A percentile compares a stretch with the other conserved stretches of the same genome.
Evolutionary conservation across 169 alveolate genomes (phyloP).

Genomic region (Eimeria brunetti): DNA sequence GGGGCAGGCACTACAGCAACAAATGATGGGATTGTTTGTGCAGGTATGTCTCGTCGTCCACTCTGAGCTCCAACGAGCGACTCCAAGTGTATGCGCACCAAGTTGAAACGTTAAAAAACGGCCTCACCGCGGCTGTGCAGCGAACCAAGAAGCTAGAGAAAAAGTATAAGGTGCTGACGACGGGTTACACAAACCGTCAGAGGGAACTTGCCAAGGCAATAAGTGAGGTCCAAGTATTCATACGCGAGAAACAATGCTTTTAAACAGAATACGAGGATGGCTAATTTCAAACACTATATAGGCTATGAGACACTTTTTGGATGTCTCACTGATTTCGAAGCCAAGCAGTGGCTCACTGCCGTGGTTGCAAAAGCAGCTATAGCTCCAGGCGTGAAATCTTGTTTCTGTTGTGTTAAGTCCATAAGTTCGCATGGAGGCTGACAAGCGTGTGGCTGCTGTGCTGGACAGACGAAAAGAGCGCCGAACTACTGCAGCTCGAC

Average conservation of each 20-base stretch:
- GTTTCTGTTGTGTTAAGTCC: neutral
- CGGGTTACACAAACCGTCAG: slow-evolving; percentile 59
- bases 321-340: neutral
- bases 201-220: slow-evolving; percentile 60
- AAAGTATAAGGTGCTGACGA: slow-evolving; percentile 41
- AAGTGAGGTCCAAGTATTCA: slow-evolving; percentile 1
- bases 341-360: neutral
- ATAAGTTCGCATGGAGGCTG: neutral
- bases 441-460: neutral
- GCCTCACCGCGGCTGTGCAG: slow-evolving; percentile 42
- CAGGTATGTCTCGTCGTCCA: slow-evolving; percentile 48
- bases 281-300: neutral
- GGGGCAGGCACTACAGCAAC: neutral
- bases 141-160: slow-evolving; percentile 71
- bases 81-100: slow-evolving; percentile 52
- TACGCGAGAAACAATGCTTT: neutral
- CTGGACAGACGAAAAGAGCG: slow-evolving; percentile 57
- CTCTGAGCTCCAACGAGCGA: slow-evolving; percentile 40
- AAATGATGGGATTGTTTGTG: neutral
- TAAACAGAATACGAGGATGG: neutral
- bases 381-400: neutral
- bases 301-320: neutral
- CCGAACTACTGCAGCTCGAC: slow-evolving; percentile 52
- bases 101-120: slow-evolving; percentile 40
- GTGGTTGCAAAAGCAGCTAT: neutral